phyloP scores from a whole-genome alignment of 257 asterid species.

The Solanum tarapatanum region DNA sequence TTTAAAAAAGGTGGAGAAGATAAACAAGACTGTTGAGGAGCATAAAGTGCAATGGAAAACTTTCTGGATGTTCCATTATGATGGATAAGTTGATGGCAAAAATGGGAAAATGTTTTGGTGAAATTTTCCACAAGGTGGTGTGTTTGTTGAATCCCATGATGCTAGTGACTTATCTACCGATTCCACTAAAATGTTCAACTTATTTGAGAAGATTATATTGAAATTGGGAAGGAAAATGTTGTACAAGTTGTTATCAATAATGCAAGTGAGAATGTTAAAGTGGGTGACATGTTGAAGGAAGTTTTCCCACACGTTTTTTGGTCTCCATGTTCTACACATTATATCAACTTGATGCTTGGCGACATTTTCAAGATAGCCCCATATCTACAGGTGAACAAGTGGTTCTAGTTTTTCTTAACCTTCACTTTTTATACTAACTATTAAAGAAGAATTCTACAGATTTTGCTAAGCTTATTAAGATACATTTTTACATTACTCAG shows the following conservation, averaged over 20 bases:
- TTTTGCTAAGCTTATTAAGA: neutral
- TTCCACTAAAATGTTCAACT: neutral
- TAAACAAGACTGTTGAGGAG: neutral
- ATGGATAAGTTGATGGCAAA: neutral
- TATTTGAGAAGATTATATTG: neutral
- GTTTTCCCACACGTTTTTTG: neutral
- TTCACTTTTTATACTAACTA: neutral
- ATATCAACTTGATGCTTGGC: neutral
- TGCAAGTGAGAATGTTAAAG: neutral
- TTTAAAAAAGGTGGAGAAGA: neutral
- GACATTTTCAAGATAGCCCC: neutral
- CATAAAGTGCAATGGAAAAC: neutral
- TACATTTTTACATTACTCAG: neutral
- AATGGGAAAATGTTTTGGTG: neutral
- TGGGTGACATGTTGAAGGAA: neutral
- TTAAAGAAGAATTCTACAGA: neutral
- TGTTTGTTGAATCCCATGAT: neutral
- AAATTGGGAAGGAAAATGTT: neutral
- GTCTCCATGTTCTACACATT: neutral
- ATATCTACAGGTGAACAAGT: neutral
- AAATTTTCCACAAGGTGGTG: neutral
- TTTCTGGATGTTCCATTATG: neutral
- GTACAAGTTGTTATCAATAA: neutral
- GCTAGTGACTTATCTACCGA: neutral
- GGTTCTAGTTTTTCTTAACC: neutral